Evolutionary conservation across 2,329 filamentous ascomycete genomes (phyloP), one percentile per base, ranked within the genome.

Genomic region (Diaporthe citrichinensis): DNA sequence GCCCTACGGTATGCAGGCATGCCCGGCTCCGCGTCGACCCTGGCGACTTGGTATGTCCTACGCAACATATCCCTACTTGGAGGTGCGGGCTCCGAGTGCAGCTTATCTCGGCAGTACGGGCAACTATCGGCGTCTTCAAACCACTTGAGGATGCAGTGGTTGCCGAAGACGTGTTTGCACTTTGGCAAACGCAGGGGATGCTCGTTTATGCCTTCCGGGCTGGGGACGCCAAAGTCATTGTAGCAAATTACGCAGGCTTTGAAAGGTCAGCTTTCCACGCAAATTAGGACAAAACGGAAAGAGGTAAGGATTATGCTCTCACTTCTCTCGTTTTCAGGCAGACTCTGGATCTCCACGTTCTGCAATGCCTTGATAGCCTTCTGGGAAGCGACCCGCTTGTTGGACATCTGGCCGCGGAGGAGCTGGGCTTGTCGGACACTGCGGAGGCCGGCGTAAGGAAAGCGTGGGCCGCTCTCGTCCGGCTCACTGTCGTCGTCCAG

Each of bases 101-200:
- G 84, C 78, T 91, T 91, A 77, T 91, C 88, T 36, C 91, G 88
- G 81, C 91, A 93, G 79, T 92, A 92, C 0, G 91, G 91, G 78
- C 91, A 93, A 73, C 86, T 91, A 78, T 91, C 88, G 2, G 90
- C 90, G 61, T 92, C 90, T 71, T 90, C 86, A 57, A 93, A 88
- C 91, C 91, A 93, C 78, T 90, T 92, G 80, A 90, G 91, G 77
- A 93, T 91, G 81, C 91, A 93, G 78, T 89, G 86, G 74, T 92
- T 87, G 25, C 91, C 91, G 80, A 93, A 93, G 9, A 93, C 81
- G 78, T 93, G 91, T 78, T 89, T 90, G 84, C 91, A 93, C 78
- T 87, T 89, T 3, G 91, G 91, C 25, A 93, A 82, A 28, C 89
- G 88, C 23, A 92, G 81, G 1, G 91, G 90, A 3, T 82, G 84